These are phyloP conservation scores for Botrytis deweyae DNA, from an alignment of 2,329 filamentous ascomycete genomes.

Conservation along the genomic window DNA sequence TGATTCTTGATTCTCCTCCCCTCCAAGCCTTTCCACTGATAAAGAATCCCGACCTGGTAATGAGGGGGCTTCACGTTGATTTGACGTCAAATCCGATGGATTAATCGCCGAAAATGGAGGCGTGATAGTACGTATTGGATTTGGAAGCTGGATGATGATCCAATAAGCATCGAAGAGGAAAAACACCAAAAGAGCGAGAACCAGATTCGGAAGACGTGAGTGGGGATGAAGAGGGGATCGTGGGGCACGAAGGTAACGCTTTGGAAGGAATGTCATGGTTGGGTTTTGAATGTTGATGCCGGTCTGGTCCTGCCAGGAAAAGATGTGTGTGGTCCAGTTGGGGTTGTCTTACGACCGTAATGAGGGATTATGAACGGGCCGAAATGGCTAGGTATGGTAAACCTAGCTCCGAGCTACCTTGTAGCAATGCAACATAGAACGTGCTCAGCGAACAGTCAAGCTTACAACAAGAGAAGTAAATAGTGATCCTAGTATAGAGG, in stretches of 20 bases:
- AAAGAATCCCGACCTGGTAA: not conserved
- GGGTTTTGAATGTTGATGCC: not conserved
- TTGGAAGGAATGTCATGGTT: slow-evolving; percentile 15
- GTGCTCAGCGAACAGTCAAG: not conserved
- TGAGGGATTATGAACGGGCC: not conserved
- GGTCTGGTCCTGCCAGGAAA: not conserved
- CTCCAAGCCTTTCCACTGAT: not conserved
- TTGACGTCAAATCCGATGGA: not conserved
- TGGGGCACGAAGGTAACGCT: slow-evolving; percentile 14
- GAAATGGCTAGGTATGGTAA: not conserved
- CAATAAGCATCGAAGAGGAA: slow-evolving; percentile 13
- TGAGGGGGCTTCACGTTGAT: not conserved
- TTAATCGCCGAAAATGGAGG: not conserved
- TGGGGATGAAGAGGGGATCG: slow-evolving; percentile 13
- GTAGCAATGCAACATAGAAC: not conserved
- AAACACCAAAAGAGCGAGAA: not conserved
- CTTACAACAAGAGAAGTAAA: not conserved
- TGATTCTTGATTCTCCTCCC: not conserved
- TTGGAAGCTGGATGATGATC: not conserved
- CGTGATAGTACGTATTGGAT: slow-evolving; percentile 13
- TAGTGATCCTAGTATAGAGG: not conserved
- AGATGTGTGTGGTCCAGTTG: not conserved
- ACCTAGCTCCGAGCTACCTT: slow-evolving; percentile 2
- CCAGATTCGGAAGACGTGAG: slow-evolving; percentile 4
- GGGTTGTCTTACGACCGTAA: not conserved